Conservation (phyloP, 352 stramenopile genomes). For the Phytophthora agathidicida region DNA sequence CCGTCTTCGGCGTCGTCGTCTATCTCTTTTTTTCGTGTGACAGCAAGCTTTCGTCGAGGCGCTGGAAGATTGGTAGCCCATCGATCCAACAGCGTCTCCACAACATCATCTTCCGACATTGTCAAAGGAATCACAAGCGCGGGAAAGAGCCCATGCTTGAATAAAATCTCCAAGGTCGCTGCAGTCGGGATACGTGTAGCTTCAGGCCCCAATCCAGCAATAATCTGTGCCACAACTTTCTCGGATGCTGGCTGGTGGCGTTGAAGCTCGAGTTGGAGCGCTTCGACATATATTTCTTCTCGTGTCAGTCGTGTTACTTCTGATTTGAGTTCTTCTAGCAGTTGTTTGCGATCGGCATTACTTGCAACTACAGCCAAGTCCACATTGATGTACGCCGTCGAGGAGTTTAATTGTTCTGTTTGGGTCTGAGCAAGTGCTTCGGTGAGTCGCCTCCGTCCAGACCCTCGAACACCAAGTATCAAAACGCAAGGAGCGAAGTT, state of each 20-base stretch:
- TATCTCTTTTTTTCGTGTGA: conserved; percentile 25
- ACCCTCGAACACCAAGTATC: conserved; percentile 58
- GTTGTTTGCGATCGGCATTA: conserved; percentile 8
- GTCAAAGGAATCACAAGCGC: conserved; percentile 53
- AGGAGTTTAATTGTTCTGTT: background rate
- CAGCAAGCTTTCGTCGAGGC: conserved; percentile 29
- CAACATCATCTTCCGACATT: conserved; percentile 31
- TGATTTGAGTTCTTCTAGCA: conserved; percentile 30
- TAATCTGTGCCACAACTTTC: conserved; percentile 20
- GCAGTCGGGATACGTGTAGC: conserved; percentile 40
- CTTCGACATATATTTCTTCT: conserved; percentile 24
- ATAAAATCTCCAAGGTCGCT: conserved; percentile 47
- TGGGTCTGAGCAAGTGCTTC: conserved; percentile 2
- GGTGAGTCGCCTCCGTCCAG: conserved; percentile 18
- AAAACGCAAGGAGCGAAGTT: conserved; percentile 48
- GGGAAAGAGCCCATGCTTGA: conserved; percentile 54
- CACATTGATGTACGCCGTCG: conserved; percentile 21
- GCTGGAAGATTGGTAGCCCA: conserved; percentile 38
- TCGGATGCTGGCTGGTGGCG: background rate
- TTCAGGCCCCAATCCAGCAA: conserved; percentile 32
- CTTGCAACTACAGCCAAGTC: conserved; percentile 13
- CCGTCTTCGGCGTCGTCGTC: conserved; percentile 14
- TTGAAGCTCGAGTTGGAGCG: conserved; percentile 28
- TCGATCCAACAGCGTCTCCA: conserved; percentile 34
- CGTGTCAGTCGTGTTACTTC: conserved; percentile 21